A percentile compares a stretch with the other conserved stretches of the same genome.
Conservation (phyloP, 1,284 basidiomycete genomes). For the Retiboletus flavoniger region DNA sequence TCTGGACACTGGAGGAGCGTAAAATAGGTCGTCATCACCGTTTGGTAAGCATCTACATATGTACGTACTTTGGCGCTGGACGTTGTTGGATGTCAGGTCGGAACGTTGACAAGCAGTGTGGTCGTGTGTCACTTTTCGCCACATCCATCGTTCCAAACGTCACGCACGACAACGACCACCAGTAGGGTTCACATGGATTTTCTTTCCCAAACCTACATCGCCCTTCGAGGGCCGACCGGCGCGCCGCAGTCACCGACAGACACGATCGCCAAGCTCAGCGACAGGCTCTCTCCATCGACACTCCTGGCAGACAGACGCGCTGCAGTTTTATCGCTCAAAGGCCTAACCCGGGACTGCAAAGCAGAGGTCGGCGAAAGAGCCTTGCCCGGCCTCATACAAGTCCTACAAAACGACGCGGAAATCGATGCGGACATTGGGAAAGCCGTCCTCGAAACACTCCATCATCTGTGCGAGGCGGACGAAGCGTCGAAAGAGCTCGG, state of each 20-base stretch:
- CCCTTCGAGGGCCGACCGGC: constrained; percentile 73
- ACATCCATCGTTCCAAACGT: background rate
- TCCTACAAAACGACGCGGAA: constrained; percentile 82
- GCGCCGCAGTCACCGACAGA: constrained; percentile 80
- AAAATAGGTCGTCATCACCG: too few relatives aligned
- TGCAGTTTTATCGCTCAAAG: constrained; percentile 89
- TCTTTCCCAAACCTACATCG: constrained; percentile 76
- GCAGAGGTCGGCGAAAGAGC: constrained; percentile 80
- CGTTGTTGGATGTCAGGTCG: background rate
- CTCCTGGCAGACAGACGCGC: constrained; percentile 89
- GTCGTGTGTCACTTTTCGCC: constrained; percentile 1
- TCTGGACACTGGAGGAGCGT: too few relatives aligned
- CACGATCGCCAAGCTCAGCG: constrained; percentile 84
- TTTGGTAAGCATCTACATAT: too few relatives aligned
- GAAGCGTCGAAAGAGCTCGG: constrained; percentile 60
- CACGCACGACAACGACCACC: constrained; percentile 1
- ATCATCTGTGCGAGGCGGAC: constrained; percentile 71
- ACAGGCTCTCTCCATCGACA: constrained; percentile 83
- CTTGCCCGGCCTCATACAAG: constrained; percentile 74
- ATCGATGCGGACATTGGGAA: constrained; percentile 89
- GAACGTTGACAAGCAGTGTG: background rate
- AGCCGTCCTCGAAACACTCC: constrained; percentile 85
- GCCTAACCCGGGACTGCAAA: constrained; percentile 88
- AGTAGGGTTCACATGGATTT: constrained; percentile 62
- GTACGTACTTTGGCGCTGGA: too few relatives aligned